Evolutionary conservation across 306 rosid genomes (phyloP).

Genomic region (Alnus glutinosa): DNA sequence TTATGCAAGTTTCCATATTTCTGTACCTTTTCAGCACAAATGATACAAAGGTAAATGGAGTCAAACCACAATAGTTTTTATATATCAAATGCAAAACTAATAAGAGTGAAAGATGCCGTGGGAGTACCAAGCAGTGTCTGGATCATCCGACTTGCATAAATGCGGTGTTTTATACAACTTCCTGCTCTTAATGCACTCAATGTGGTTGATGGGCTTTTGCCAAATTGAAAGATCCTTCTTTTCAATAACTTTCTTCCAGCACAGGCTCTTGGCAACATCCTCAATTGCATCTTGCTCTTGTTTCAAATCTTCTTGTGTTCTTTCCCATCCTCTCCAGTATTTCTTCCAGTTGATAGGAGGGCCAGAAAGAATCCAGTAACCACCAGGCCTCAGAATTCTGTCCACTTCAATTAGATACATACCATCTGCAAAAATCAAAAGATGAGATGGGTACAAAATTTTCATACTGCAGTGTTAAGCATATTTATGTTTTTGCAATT

Average conservation of each 20-base stretch:
- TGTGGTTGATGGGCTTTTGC: slow-evolving; percentile 86
- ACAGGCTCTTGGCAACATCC: slow-evolving; percentile 58
- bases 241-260: slow-evolving; percentile 86
- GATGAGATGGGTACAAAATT: background rate
- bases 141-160: slow-evolving; percentile 74
- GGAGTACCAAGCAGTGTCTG: slow-evolving; percentile 73
- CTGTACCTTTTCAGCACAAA: slow-evolving; percentile 55
- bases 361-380: slow-evolving; percentile 96
- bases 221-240: slow-evolving; percentile 76
- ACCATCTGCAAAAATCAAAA: slow-evolving; percentile 56
- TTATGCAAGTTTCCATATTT: slow-evolving; percentile 80
- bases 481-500: background rate
- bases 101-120: slow-evolving; percentile 1
- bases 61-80: slow-evolving; percentile 5
- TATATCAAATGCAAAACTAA: background rate
- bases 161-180: slow-evolving; percentile 63
- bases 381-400: slow-evolving; percentile 90
- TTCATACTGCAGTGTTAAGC: background rate
- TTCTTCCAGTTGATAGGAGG: slow-evolving; percentile 90
- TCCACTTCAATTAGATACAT: slow-evolving; percentile 87
- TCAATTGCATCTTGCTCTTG: slow-evolving; percentile 82
- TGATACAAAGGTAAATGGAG: slow-evolving; percentile 6
- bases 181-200: slow-evolving; percentile 62
- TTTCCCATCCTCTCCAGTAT: slow-evolving; percentile 93
- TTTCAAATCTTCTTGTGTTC: slow-evolving; percentile 79